phyloP scores from a whole-genome alignment of 2,329 filamentous ascomycete genomes.

The Karstenula rhodostoma region DNA sequence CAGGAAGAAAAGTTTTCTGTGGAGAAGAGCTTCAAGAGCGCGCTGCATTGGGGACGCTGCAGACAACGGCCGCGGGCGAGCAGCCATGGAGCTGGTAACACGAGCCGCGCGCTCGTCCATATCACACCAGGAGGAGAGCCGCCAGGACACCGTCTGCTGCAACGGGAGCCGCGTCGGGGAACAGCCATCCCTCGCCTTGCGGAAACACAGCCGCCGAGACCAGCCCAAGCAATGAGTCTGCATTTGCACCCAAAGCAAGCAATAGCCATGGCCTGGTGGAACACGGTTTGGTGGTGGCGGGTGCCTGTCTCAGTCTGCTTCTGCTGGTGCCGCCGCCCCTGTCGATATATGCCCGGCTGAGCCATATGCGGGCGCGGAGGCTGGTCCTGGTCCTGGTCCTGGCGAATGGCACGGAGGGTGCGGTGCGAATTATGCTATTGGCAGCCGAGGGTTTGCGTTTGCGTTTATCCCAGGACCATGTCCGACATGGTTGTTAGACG shows the following conservation, averaged over 20 bases:
- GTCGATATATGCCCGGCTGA: constrained; percentile 23
- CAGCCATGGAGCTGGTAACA: constrained; percentile 28
- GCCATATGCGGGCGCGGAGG: constrained; percentile 25
- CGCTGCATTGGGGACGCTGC: constrained; percentile 23
- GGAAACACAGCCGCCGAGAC: constrained; percentile 16
- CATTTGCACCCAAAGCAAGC: constrained; percentile 14
- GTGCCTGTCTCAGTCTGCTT: constrained; percentile 38
- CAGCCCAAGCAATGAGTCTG: not conserved
- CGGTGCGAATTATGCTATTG: constrained; percentile 43
- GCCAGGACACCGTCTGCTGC: constrained; percentile 17
- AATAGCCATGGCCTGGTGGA: constrained; percentile 22
- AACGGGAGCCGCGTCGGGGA: constrained; percentile 29
- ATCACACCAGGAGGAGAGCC: not conserved
- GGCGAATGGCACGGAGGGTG: constrained; percentile 30
- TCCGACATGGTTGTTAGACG: constrained; percentile 32
- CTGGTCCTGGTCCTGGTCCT: constrained; percentile 15
- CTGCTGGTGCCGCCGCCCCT: constrained; percentile 24
- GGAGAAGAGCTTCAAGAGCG: constrained; percentile 32
- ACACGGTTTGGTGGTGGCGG: constrained; percentile 17
- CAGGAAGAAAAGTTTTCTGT: constrained; percentile 37
- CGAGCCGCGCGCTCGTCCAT: constrained; percentile 16
- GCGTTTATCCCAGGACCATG: constrained; percentile 23
- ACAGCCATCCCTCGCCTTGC: constrained; percentile 24
- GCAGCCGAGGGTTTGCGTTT: constrained; percentile 24
- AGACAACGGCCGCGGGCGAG: constrained; percentile 22